Evolutionary conservation across 2,329 filamentous ascomycete species (phyloP).

Genomic region (Macrophomina pseudophaseolina): DNA sequence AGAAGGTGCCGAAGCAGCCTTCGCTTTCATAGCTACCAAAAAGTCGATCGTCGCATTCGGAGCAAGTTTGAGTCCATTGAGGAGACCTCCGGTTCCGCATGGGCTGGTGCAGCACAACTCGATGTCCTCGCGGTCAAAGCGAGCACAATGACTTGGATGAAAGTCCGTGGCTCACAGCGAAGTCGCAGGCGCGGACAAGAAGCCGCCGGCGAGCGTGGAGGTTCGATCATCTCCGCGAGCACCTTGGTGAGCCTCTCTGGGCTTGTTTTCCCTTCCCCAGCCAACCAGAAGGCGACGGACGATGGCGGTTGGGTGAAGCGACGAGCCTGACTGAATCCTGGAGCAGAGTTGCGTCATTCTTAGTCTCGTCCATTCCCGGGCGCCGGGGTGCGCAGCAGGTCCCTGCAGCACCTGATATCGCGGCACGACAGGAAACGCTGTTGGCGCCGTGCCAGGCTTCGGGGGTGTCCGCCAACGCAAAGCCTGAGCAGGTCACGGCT

Average conservation of each 20-base stretch:
- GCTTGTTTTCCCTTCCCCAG: not conserved
- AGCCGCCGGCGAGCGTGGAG: too few species aligned
- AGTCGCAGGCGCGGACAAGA: too few species aligned
- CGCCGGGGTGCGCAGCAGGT: too few species aligned
- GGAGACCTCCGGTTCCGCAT: too few species aligned
- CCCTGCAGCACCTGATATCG: not conserved
- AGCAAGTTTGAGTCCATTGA: too few species aligned
- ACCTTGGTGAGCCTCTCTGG: not conserved
- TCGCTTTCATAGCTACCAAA: too few species aligned
- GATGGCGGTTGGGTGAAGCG: not conserved
- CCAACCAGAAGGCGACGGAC: not conserved
- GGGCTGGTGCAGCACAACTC: too few species aligned
- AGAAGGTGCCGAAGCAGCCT: too few species aligned
- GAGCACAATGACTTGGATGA: too few species aligned
- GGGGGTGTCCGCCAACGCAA: slow-evolving; percentile 11
- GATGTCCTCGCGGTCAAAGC: too few species aligned
- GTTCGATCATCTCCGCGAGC: not conserved
- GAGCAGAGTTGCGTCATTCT: slow-evolving; percentile 1
- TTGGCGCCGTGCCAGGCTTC: not conserved
- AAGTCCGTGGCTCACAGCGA: too few species aligned
- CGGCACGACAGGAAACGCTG: not conserved
- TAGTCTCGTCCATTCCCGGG: not conserved
- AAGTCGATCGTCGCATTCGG: too few species aligned
- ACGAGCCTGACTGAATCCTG: not conserved
- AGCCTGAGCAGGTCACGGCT: not conserved